phyloP scores from a whole-genome alignment of 139 green algal genomes.

The Raphidocelis subcapitata region DNA sequence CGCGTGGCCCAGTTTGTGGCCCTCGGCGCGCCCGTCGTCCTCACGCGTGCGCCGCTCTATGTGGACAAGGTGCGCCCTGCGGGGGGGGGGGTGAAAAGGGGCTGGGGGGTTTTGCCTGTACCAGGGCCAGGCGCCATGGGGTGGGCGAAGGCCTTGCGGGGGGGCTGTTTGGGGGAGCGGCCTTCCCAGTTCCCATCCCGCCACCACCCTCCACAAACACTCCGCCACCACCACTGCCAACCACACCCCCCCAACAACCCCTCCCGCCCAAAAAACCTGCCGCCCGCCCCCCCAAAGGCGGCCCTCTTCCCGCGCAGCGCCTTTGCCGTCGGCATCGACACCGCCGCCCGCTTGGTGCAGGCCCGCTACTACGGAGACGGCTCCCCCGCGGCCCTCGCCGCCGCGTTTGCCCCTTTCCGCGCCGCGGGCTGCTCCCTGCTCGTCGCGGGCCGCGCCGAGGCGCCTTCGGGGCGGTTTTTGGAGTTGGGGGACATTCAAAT shows the following conservation, averaged over 20 bases:
- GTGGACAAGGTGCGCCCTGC: slow-evolving; percentile 71
- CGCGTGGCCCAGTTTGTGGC: slow-evolving; percentile 77
- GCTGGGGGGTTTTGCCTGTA: no score
- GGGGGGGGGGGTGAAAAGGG: no score
- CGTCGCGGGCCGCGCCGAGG: slow-evolving; percentile 64
- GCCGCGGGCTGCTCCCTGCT: slow-evolving; percentile 63
- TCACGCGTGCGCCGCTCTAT: slow-evolving; percentile 78
- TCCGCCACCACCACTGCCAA: no score
- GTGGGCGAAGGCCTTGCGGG: no score
- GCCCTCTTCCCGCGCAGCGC: slow-evolving; percentile 28
- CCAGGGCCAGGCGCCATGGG: no score
- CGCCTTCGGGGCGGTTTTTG: slow-evolving; percentile 47
- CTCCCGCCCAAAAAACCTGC: neutral
- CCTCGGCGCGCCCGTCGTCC: slow-evolving; percentile 60
- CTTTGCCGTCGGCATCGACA: slow-evolving; percentile 87
- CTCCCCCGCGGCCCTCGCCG: neutral
- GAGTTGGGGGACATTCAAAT: slow-evolving; percentile 60
- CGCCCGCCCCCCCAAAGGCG: slow-evolving; percentile 24
- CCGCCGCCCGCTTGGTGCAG: slow-evolving; percentile 70
- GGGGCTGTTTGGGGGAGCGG: no score
- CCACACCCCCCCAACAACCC: neutral
- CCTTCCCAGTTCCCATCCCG: no score
- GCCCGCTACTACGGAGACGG: slow-evolving; percentile 74
- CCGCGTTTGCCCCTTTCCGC: slow-evolving; percentile 36
- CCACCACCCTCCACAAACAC: no score